These are phyloP conservation scores for Nicotiana tabacum DNA, from an alignment of 257 asterid genomes.

Conservation along the genomic window DNA sequence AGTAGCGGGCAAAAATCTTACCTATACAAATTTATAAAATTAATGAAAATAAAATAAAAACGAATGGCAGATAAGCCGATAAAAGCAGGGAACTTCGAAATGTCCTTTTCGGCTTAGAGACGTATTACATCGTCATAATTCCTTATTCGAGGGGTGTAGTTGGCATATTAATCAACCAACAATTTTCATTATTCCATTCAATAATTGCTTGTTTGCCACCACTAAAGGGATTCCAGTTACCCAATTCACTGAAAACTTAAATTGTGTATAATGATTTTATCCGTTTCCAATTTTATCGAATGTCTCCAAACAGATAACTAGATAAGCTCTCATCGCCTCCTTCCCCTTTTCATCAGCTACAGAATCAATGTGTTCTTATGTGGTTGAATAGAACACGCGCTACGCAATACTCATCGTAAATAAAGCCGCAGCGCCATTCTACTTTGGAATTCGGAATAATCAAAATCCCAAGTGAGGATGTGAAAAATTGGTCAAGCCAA, in stretches of 20 bases:
- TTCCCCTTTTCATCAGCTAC: background rate
- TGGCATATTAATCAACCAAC: background rate
- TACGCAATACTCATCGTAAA: background rate
- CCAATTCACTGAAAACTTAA: background rate
- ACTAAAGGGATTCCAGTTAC: background rate
- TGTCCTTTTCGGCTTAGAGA: too few species aligned
- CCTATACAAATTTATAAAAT: too few species aligned
- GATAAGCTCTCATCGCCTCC: background rate
- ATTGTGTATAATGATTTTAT: background rate
- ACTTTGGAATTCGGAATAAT: background rate
- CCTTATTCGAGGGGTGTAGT: background rate
- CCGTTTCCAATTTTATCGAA: background rate
- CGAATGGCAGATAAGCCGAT: too few species aligned
- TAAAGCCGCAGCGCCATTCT: background rate
- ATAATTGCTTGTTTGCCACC: background rate
- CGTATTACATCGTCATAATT: too few species aligned
- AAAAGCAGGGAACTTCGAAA: too few species aligned
- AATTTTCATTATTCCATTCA: background rate
- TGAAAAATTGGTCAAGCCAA: background rate
- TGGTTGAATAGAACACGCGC: background rate
- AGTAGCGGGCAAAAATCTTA: too few species aligned
- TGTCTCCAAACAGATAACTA: background rate
- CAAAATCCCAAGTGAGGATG: background rate
- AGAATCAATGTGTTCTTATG: background rate
- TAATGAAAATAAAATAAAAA: too few species aligned